Base-by-base conservation (phyloP, 1,284 basidiomycete species). In the Puccinia horiana region DNA sequence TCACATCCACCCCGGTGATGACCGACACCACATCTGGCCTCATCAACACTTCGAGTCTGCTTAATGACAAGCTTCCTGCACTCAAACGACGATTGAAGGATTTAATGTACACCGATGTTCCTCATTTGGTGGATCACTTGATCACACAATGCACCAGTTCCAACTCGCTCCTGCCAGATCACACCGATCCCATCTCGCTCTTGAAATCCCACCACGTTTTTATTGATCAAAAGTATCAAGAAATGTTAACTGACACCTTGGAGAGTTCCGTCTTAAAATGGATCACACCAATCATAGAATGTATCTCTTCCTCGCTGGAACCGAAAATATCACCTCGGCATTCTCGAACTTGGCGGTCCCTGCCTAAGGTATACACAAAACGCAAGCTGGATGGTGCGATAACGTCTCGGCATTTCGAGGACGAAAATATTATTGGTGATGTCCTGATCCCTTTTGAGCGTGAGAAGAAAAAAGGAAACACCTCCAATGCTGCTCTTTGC, bases 101-200 rank as follows among this genome's bases (percentile, higher is more conserved):
- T 35, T 37, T 63, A 63, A 63, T 63, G 58, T 63, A 35, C 58
- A 63, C 58, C 1, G 32, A 63, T 63, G 58, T 63, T 63, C 58
- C 58, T 35, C 32, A 18, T 18, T 37, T 63, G 58, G 29, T 37
- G n/a, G n/a, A 63, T 16, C 32, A 35, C 37, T 35, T 35, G 32
- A 63, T 18, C 32, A 3, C 14, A n/a, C 58, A 32, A 32, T n/a
- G n/a, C n/a, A n/a, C n/a, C n/a, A n/a, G n/a, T n/a, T n/a, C n/a
- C n/a, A n/a, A n/a, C n/a, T n/a, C n/a, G n/a, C n/a, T n/a, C n/a
- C n/a, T n/a, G n/a, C n/a, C n/a, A n/a, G n/a, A n/a, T n/a, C 32
- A 63, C 58, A 26, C 23, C 56, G n/a, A 26, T 29, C 29, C 26
- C 26, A 14, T 9, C 26, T 29, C 56, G 56, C 56, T 32, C n/a